phyloP scores from a whole-genome alignment of 2,329 filamentous ascomycete species.

The Calonectria crousiana region DNA sequence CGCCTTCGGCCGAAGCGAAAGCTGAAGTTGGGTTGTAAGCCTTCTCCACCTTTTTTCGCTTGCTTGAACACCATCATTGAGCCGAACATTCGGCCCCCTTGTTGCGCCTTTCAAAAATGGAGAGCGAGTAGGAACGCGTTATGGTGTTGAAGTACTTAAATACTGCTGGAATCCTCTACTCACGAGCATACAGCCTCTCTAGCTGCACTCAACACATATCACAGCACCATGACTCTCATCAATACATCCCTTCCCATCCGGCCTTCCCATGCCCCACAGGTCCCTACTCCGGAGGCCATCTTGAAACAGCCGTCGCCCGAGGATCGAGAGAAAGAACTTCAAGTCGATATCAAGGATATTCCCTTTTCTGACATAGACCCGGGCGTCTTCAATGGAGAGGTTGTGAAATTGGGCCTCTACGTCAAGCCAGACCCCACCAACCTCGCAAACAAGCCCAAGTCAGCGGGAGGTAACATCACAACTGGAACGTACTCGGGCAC shows the following conservation, averaged over 20 bases:
- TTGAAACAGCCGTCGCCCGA: slow-evolving; percentile 45
- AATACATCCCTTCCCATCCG: slow-evolving; percentile 14
- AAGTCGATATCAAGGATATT: slow-evolving; percentile 40
- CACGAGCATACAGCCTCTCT: not conserved
- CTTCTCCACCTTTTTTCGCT: not conserved
- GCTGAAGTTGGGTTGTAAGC: not conserved
- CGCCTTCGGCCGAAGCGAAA: not conserved
- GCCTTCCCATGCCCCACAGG: not conserved
- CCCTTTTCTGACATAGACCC: slow-evolving; percentile 49
- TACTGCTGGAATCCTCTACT: not conserved
- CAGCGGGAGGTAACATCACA: slow-evolving; percentile 45
- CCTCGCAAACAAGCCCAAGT: slow-evolving; percentile 33
- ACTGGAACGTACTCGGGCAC: slow-evolving; percentile 50
- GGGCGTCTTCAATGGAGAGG: slow-evolving; percentile 49
- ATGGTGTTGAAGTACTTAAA: not conserved
- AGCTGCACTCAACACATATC: not conserved
- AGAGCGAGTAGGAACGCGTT: not conserved
- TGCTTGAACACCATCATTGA: not conserved
- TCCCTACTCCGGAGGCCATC: slow-evolving; percentile 30
- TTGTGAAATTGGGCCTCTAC: slow-evolving; percentile 47
- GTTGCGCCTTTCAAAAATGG: not conserved
- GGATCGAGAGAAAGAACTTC: slow-evolving; percentile 41
- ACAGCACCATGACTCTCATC: slow-evolving; percentile 11
- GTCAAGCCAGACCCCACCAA: slow-evolving; percentile 40
- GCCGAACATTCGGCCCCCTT: not conserved